These are phyloP conservation scores for Xylaria sp. DNA, from an alignment of 2,329 filamentous ascomycete genomes.

Conservation along the genomic window DNA sequence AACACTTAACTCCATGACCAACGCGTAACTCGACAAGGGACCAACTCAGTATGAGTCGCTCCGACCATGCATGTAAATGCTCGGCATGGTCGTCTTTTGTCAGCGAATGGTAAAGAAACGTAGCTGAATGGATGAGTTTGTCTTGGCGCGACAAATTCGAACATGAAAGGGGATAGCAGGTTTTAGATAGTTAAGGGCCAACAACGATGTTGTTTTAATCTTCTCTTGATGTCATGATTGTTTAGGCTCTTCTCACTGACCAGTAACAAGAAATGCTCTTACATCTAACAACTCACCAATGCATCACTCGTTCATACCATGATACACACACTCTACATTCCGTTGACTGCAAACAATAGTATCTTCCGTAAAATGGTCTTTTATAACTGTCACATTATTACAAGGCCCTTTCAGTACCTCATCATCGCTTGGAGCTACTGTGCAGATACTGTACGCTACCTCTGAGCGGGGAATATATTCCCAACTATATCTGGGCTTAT, in stretches of 20 bases:
- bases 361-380: background rate
- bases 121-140: background rate
- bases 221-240: background rate
- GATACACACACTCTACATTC: background rate
- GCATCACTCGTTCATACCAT: background rate
- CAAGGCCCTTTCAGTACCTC: background rate
- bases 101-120: background rate
- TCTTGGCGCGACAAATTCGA: background rate
- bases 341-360: background rate
- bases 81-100: too few species aligned
- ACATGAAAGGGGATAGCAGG: background rate
- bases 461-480: background rate
- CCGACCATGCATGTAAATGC: too few species aligned
- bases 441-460: conserved; percentile 12
- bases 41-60: too few species aligned
- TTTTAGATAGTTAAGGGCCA: background rate
- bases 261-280: background rate
- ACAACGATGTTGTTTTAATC: background rate
- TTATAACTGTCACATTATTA: background rate
- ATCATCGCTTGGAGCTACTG: background rate
- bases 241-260: background rate
- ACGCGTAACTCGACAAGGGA: too few species aligned
- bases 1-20: too few species aligned
- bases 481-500: background rate
- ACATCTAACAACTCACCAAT: background rate